phyloP scores from a whole-genome alignment of 1,139 yeast species.

The Yamadazyma sp. region DNA sequence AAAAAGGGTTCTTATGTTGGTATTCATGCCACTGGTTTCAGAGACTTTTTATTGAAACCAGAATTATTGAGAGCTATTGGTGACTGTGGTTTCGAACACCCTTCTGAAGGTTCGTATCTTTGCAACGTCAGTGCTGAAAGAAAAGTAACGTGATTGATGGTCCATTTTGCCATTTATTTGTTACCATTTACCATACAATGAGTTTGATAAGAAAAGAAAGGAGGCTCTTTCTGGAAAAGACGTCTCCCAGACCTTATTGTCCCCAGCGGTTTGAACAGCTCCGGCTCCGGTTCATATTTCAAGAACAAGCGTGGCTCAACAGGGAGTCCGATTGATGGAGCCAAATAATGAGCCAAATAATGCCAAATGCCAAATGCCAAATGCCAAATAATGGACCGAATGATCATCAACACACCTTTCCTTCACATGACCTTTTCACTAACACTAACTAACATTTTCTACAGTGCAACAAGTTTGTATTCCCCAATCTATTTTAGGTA shows the following conservation, averaged over 20 bases:
- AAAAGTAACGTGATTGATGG: conserved; percentile 2
- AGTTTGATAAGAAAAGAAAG: too few species aligned
- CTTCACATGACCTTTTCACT: not conserved
- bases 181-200: too few species aligned
- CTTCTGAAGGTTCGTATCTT: conserved; percentile 87
- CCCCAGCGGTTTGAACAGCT: too few species aligned
- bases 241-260: too few species aligned
- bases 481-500: conserved; percentile 97
- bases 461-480: conserved; percentile 96
- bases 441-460: conserved; percentile 9
- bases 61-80: conserved; percentile 96
- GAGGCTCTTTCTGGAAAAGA: too few species aligned
- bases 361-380: too few species aligned
- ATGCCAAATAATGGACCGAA: too few species aligned
- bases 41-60: conserved; percentile 94
- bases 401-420: not conserved
- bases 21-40: conserved; percentile 97
- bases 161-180: too few species aligned
- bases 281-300: too few species aligned
- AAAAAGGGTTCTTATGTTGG: conserved; percentile 98
- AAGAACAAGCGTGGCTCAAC: too few species aligned
- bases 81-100: conserved; percentile 99
- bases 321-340: too few species aligned
- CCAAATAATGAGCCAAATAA: too few species aligned
- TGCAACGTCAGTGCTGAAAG: not conserved